phyloP scores from a whole-genome alignment of 345 rosid genomes.

The Ceriops tagal region DNA sequence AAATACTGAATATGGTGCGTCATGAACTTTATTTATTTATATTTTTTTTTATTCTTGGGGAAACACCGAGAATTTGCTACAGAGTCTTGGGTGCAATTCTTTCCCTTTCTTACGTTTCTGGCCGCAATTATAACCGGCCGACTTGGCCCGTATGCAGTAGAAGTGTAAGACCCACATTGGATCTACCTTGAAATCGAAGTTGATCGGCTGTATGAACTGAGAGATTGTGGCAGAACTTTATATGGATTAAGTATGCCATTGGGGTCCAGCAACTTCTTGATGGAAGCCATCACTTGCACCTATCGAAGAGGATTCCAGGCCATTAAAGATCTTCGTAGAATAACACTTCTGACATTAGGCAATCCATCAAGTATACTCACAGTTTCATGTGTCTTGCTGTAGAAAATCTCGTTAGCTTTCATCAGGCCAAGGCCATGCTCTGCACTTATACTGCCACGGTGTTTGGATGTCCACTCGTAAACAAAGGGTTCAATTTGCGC shows the following conservation, averaged over 20 bases:
- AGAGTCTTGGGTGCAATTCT: no score
- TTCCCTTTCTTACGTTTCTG: no score
- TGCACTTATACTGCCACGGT: slow-evolving; percentile 91
- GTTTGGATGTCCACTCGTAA: slow-evolving; percentile 89
- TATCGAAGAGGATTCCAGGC: slow-evolving; percentile 22
- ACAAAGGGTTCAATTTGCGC: slow-evolving; percentile 80
- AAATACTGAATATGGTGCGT: no score
- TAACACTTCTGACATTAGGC: neutral
- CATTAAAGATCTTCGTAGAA: slow-evolving; percentile 1
- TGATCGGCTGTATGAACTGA: slow-evolving; percentile 2
- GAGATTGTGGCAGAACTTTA: slow-evolving; percentile 70
- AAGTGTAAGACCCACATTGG: neutral
- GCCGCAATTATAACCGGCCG: no score
- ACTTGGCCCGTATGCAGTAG: no score
- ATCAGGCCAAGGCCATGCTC: slow-evolving; percentile 95
- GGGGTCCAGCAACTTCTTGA: slow-evolving; percentile 76
- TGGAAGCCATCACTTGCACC: slow-evolving; percentile 75
- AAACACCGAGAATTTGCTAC: no score
- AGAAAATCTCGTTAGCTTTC: slow-evolving; percentile 80
- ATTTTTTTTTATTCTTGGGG: no score
- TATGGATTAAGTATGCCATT: slow-evolving; percentile 82
- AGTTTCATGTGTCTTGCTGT: slow-evolving; percentile 73
- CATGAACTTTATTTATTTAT: no score
- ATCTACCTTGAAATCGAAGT: neutral
- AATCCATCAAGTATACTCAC: slow-evolving; percentile 37